Evolutionary conservation across 2,329 filamentous ascomycete genomes (phyloP), one percentile per base, ranked within the genome.

Genomic region (Trichoderma guizhouense): DNA sequence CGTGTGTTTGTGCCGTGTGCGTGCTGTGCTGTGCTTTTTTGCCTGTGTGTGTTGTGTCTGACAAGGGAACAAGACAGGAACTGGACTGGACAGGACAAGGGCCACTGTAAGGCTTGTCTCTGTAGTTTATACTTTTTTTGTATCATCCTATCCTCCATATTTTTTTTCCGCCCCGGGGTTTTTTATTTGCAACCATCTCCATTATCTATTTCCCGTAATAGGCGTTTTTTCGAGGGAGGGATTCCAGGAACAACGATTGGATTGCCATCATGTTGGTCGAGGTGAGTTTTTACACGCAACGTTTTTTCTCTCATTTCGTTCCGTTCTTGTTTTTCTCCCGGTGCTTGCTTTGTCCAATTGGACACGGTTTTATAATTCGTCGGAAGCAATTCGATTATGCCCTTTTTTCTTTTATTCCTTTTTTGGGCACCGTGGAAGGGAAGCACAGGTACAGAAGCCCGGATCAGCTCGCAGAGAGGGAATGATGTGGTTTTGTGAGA

Each of bases 241-340:
- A 60, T 62, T 53, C 51, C 18, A 32, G 65, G 67, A 53, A 43
- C 15, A 43, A 57, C 32, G 58, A 61, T 18, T 26, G 39, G 58
- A 61, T 18, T 26, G 39, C 61, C 61, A 72, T 68, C 70, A 81
- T 81, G 80, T 78, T 82, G 79, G 79, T 81, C 71, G 80, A 81
- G 76, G 80, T 82, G 76, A 79, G 80, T 81, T 55, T 57, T 14
- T 30, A 34, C 62, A 63, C 12, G 15, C 34, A 34, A 26, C 11
- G 12, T 18, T 47, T 32, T 26, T 51, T 26, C 8, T 18, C 11
- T 9, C 24, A 36, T 8, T 24, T 8, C 26, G 32, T 32, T 24
- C 51, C 15, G n/a, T 32, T 5, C 36, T 11, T 61, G 18, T 8
- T 26, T n/a, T 43, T n/a, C 24, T 7, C 36, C 36, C 36, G 15